Evolutionary conservation across 768 basidiomycete genomes (phyloP), one percentile per base, ranked within the genome.

Genomic region (Amanita rimosa): DNA sequence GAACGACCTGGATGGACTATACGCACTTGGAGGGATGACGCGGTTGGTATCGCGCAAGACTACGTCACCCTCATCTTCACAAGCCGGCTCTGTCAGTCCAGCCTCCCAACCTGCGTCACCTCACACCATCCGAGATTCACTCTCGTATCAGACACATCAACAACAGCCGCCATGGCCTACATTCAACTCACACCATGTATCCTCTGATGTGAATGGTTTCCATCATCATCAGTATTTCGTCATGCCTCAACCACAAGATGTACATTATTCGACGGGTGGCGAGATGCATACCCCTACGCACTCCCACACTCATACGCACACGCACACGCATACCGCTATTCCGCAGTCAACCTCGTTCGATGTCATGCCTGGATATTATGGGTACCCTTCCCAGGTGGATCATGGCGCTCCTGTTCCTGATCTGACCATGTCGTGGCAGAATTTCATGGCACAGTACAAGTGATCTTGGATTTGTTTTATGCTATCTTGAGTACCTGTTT

Each of bases 11-110:
- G 81, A 82, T 34, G 81, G 80, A 49, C 57, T 83, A 34, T 72
- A 76, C 5, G 74, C 73, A 1, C 70, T 83, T 9, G 76, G 79
- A 19, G 81, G 83, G 3, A 75, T 75, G 64, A 82, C 80, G 7
- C 72, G 81, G 17, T 70, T 83, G 2, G 75, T 85, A 0, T 63
- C 79, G 0, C 68, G 76, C 11, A 71, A 74, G 52, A 62, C 71
- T 16, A 68, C 72, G 5, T 65, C 70, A 7, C 70, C 76, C 0
- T 70, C 76, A 0, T 70, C 76, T 2, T 63, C 67, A 4, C 67
- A 71, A 6, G 64, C 67, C 37, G 62, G 70, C 13, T 62, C 67
- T 14, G 66, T 72, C 5, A 71, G 71, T 44, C 73, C 74, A 14
- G 54, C 60, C 10, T 69, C 73, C 3, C 70, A 72, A 38, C 67